phyloP scores from a whole-genome alignment of 2,329 filamentous ascomycete genomes.

The Aureobasidium mangrovei region DNA sequence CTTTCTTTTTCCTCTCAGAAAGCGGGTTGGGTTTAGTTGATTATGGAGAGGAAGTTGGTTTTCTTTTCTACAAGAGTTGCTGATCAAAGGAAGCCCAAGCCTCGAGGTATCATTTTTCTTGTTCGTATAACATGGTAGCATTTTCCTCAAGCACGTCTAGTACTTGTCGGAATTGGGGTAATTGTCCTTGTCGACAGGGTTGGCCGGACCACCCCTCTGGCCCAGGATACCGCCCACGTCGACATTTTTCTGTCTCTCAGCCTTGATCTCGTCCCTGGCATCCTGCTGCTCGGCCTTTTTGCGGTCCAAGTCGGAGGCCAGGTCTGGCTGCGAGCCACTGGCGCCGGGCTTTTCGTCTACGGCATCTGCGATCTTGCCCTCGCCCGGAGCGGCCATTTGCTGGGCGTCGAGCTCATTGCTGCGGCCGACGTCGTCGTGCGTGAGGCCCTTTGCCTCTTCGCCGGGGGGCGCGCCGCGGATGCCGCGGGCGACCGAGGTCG shows the following conservation, averaged over 20 bases:
- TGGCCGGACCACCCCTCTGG: constrained; percentile 39
- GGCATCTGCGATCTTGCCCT: constrained; percentile 36
- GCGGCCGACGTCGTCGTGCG: constrained; percentile 34
- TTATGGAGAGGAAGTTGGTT: neutral
- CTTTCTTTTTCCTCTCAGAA: neutral
- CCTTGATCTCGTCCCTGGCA: constrained; percentile 32
- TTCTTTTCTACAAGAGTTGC: neutral
- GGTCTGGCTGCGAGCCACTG: constrained; percentile 28
- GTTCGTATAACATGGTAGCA: neutral
- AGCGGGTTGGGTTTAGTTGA: neutral
- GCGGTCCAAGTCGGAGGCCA: constrained; percentile 39
- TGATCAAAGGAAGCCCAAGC: neutral
- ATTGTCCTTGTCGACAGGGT: constrained; percentile 26
- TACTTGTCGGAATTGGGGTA: constrained; percentile 22
- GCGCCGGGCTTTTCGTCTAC: constrained; percentile 32
- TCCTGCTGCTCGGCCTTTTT: constrained; percentile 43
- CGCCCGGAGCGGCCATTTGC: constrained; percentile 41
- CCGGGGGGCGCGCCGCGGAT: constrained; percentile 36
- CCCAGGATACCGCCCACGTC: constrained; percentile 36
- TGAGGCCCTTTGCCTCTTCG: constrained; percentile 34
- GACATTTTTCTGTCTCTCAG: constrained; percentile 29
- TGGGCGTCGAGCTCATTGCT: constrained; percentile 39
- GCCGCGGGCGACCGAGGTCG: constrained; percentile 33
- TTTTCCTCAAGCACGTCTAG: neutral
- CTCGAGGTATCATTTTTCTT: no score